Evolutionary conservation across 1,284 basidiomycete species (phyloP), one percentile per base, ranked within the genome.

Genomic region (Ceratobasidium sp.): DNA sequence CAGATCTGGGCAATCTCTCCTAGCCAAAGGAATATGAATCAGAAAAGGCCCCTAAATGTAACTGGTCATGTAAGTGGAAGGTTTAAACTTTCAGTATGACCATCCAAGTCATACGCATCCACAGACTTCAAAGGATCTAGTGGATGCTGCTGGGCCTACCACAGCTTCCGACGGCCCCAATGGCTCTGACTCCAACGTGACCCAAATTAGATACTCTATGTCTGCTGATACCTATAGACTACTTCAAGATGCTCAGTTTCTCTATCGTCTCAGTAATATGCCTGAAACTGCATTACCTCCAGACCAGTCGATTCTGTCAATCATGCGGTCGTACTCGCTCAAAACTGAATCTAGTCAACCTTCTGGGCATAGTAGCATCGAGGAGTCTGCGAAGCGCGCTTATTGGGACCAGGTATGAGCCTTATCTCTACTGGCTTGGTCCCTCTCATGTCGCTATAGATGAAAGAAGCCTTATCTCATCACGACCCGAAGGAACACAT

Each of bases 351-450:
- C 10, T 6, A n/a, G 12, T 33, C 33, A 53, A 23, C 12, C 51
- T 7, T 7, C 68, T n/a, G 51, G 33, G 7, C 68, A 70, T 9
- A 49, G 42, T 12, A 20, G n/a, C 33, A 39, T 56, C 13, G 68
- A 70, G 53, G 53, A 70, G 53, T 40, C 46, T 33, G 46, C 39
- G 15, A 68, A 53, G 53, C 44, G 46, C 5, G 53, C 68, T n/a
- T 68, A 70, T 20, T 70, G 68, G 68, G 68, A 56, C 42, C 68
- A 70, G 53, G 68, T 70, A n/a, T 53, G 68, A n/a, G 7, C 9
- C 33, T 56, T 56, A 7, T 23, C 23, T 33, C 20, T 7, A 42
- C 15, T 33, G 7, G 42, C 3, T 33, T 33, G 10, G 44, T 49
- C 28, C 10, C 5, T 39, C 68, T 70, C n/a, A 70, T 70, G 23